Base-by-base conservation (phyloP, 345 rosid genomes). In the Syzygium aqueum region DNA sequence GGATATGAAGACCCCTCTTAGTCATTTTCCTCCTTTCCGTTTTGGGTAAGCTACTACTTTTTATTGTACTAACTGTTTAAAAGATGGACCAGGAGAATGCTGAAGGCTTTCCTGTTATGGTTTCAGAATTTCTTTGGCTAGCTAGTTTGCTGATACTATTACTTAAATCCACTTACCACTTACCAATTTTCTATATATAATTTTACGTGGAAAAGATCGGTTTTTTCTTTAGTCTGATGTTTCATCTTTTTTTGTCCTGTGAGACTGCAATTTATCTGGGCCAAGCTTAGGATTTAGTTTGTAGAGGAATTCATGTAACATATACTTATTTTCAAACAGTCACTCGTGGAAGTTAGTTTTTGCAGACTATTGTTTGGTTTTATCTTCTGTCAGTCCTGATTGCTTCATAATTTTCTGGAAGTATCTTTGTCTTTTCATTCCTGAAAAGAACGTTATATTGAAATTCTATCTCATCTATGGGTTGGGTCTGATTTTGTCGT, bases 1-100 rank as follows among this genome's bases (percentile, higher is more conserved):
- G 91, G 99, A 97, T 92, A 91, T 95, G 94, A 94, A 94, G 90
- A 97, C 99, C 65, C 99, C 98, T 63, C 90, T 97, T 87, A 94
- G 94, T 91, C 98, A 97, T 94, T 97, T 97, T 88, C 99, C 99
- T 91, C 98, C 98, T 43, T 97, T 97, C 87, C 98, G 99, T 87
- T 97, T 96, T 88, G 99, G 99, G 99, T 97, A 92, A 93, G 91
- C 86, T 84, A 46, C 27, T 65, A 6, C 43, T 53, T 82, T 52
- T 37, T 53, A 25, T 57, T 15, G 51, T 65, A 84, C 8, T 19
- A 51, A 49, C n/a, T 85, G 33, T 85, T 57, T 59, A 19, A 19
- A 30, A 67, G 63, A 77, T 4, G 16, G 57, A 56, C 50, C 5
- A 7, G 61, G 33, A 85, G 27, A 85, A 46, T 61, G 54, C 73